A percentile compares a stretch with the other conserved stretches of the same genome.
Evolutionary conservation across 2,329 filamentous ascomycete genomes (phyloP).

Genomic region (Corynespora cassiicola): DNA sequence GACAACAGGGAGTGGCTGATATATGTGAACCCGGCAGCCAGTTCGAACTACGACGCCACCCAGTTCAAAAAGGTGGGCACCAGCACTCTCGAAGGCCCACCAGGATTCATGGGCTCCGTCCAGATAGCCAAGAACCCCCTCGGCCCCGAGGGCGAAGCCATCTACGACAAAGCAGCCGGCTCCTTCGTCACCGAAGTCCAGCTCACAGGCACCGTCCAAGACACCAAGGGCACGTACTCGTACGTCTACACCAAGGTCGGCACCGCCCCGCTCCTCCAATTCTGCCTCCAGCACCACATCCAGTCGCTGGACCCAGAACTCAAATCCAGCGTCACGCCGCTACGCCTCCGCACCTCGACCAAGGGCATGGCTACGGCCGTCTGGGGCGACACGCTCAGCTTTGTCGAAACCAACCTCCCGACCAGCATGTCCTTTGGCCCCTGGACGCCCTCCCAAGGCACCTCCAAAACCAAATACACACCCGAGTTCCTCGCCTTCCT

Average conservation of each 20-base stretch:
- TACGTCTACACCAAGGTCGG: conserved; percentile 78
- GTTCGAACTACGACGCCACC: conserved; percentile 63
- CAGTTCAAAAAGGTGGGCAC: conserved; percentile 70
- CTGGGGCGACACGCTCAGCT: conserved; percentile 63
- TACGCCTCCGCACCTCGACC: conserved; percentile 79
- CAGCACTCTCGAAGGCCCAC: conserved; percentile 67
- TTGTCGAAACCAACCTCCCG: conserved; percentile 77
- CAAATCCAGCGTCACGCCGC: conserved; percentile 53
- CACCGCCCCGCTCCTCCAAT: conserved; percentile 76
- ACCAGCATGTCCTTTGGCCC: conserved; percentile 78
- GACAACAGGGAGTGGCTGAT: conserved; percentile 76
- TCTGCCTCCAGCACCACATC: conserved; percentile 85
- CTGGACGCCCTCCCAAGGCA: conserved; percentile 66
- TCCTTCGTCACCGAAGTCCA: conserved; percentile 72
- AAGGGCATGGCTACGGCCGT: conserved; percentile 82
- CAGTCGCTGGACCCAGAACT: conserved; percentile 72
- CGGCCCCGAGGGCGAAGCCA: conserved; percentile 63
- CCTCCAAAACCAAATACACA: conserved; percentile 41
- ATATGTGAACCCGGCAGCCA: conserved; percentile 67
- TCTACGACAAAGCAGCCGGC: conserved; percentile 79
- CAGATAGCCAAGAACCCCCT: conserved; percentile 81
- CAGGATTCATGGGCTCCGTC: conserved; percentile 76
- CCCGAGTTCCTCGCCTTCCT: conserved; percentile 66
- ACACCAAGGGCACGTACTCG: conserved; percentile 68
- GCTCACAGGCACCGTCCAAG: conserved; percentile 68